Percentiles rank a stretch among this genome's conserved stretches.
phyloP scores from a whole-genome alignment of 2,329 filamentous ascomycete genomes.

The Purpureocillium takamizusanense region DNA sequence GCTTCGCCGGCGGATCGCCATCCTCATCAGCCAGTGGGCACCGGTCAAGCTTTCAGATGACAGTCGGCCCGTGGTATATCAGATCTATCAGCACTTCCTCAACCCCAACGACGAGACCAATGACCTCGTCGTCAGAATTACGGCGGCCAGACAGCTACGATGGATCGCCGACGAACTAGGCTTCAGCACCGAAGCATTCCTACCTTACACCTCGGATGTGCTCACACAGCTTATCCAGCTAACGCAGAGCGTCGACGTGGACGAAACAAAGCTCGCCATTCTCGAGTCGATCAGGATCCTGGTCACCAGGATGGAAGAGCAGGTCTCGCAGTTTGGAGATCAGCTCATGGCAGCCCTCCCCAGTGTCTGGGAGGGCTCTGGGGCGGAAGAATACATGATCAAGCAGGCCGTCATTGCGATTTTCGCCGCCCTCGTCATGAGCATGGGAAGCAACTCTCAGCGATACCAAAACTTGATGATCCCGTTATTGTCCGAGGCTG shows the following conservation, averaged over 20 bases:
- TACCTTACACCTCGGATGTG: conserved; percentile 67
- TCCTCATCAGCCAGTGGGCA: conserved; percentile 85
- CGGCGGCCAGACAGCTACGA: conserved; percentile 77
- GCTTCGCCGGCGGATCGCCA: conserved; percentile 76
- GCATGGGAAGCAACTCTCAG: conserved; percentile 70
- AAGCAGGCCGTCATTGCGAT: conserved; percentile 89
- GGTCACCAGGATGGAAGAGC: conserved; percentile 71
- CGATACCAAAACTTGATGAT: conserved; percentile 73
- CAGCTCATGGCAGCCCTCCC: conserved; percentile 75
- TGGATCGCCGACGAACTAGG: conserved; percentile 76
- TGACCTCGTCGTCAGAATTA: conserved; percentile 85
- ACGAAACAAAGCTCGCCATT: conserved; percentile 85
- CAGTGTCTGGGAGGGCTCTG: conserved; percentile 74
- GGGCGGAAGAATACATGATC: conserved; percentile 75
- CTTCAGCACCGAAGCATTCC: conserved; percentile 65
- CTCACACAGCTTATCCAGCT: conserved; percentile 66
- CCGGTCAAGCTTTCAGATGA: conserved; percentile 62
- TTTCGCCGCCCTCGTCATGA: conserved; percentile 73
- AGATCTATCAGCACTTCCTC: conserved; percentile 82
- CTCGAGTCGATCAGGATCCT: conserved; percentile 77
- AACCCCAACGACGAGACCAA: conserved; percentile 70
- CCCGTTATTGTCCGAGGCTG: conserved; percentile 72
- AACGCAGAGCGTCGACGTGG: conserved; percentile 69
- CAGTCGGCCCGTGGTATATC: conserved; percentile 68
- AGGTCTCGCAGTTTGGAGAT: conserved; percentile 62